Evolutionary conservation across 352 stramenopile genomes (phyloP), one percentile per base, ranked within the genome.

Genomic region (Phytophthora citrophthora): DNA sequence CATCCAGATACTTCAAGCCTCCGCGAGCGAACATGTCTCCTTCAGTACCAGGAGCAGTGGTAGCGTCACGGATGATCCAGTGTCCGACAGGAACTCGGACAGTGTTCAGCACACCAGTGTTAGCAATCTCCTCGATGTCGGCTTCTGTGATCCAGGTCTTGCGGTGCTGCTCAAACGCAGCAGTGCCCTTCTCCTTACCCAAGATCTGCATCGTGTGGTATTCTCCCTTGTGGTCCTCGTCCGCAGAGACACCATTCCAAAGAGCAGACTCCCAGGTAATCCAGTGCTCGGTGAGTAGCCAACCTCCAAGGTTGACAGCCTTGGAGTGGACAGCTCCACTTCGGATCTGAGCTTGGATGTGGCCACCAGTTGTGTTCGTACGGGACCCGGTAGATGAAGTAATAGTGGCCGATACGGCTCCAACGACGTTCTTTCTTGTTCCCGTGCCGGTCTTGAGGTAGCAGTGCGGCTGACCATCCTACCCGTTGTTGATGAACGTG

Each of bases 1-100:
- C 56, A 57, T 90, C 81, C 0, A 90, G 40, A 27, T 87, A 90
- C 53, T 75, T 65, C 15, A 88, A 64, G 12, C 60, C 59, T 3
- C 64, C 62, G n/a, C 26, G 56, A 3, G 65, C 65, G 39, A 57
- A 74, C 50, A 74, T 54, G 20, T 62, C 50, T 26, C 12, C 40
- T 11, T 70, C 60, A 4, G 52, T 68, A 29, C 51, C 46, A 5
- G 31, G 52, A 0, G 45, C 34, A n/a, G 39, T 69, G 40, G 64
- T 69, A 4, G 41, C 68, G n/a, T 77, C 69, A 16, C 71, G 62
- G 10, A 79, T 48, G 18, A 86, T 83, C 73, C 70, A 86, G 32
- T 72, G 81, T 1, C 77, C 74, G 4, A 85, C 70, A 8, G 66
- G 63, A 0, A 85, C 72, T 5, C 78, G 75, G 4, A 85, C 67